Conservation (phyloP, 1,284 basidiomycete species). For the Irpex sp. region DNA sequence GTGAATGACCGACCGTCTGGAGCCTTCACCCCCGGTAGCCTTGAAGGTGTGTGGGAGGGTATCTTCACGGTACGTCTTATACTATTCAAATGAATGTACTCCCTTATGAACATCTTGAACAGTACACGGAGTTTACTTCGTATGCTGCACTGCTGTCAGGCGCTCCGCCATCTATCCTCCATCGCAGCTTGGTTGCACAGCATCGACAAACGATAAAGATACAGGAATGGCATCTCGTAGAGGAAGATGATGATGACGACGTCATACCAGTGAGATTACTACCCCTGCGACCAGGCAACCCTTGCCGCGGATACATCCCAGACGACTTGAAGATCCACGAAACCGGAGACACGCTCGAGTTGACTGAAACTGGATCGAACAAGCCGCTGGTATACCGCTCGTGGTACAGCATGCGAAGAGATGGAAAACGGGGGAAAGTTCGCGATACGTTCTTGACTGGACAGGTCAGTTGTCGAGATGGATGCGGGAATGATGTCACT, state of each 20-base stretch:
- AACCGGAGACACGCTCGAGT: constrained; percentile 35
- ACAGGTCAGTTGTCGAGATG: constrained; percentile 45
- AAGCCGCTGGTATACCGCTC: constrained; percentile 39
- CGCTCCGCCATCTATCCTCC: constrained; percentile 51
- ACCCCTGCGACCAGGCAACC: constrained; percentile 32
- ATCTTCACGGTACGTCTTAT: constrained; percentile 55
- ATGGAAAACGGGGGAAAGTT: constrained; percentile 29
- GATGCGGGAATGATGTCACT: neutral
- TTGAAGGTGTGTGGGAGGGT: constrained; percentile 77
- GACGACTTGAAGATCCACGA: constrained; percentile 41
- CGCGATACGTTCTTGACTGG: constrained; percentile 66
- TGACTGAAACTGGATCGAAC: constrained; percentile 36
- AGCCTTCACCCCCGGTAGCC: constrained; percentile 56
- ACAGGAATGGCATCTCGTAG: constrained; percentile 61
- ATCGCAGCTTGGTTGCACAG: constrained; percentile 55
- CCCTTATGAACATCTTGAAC: constrained; percentile 4
- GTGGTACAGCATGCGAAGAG: constrained; percentile 17
- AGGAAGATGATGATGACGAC: constrained; percentile 19
- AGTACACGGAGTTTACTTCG: constrained; percentile 74
- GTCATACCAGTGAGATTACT: constrained; percentile 22
- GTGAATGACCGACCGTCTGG: constrained; percentile 33
- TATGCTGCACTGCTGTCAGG: constrained; percentile 65
- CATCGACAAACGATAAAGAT: constrained; percentile 79
- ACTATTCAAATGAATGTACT: neutral
- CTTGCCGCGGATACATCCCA: constrained; percentile 52